Evolutionary conservation across 352 stramenopile genomes (phyloP).

Genomic region (Pilasporangium apinafurcum): DNA sequence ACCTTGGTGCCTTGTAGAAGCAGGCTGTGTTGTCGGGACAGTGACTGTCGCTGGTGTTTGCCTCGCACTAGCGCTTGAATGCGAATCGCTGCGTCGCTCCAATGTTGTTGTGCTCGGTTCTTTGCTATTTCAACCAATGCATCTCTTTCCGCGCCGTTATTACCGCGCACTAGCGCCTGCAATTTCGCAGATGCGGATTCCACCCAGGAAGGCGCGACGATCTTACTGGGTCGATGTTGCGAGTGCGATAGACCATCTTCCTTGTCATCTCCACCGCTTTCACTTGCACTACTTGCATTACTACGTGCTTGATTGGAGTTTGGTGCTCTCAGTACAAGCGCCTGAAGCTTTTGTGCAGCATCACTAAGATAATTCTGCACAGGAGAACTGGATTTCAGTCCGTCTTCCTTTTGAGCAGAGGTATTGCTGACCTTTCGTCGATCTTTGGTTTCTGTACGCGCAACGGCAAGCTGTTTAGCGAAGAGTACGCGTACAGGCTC

Average conservation of each 20-base stretch:
- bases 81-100: slow-evolving; percentile 42
- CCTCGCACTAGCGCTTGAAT: slow-evolving; percentile 71
- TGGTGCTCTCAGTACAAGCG: slow-evolving; percentile 14
- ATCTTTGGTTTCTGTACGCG: not conserved
- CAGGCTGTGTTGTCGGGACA: slow-evolving; percentile 48
- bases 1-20: slow-evolving; percentile 72
- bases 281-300: slow-evolving; percentile 10
- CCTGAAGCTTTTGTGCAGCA: slow-evolving; percentile 28
- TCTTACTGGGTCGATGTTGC: slow-evolving; percentile 6
- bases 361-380: slow-evolving; percentile 19
- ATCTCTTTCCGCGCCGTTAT: no score
- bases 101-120: no score
- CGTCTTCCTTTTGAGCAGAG: slow-evolving; percentile 1
- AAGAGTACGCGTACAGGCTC: slow-evolving; percentile 41
- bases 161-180: slow-evolving; percentile 27
- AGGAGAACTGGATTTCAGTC: not conserved
- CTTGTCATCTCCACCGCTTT: no score
- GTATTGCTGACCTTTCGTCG: not conserved
- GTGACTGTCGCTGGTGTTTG: slow-evolving; percentile 35
- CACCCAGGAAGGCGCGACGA: slow-evolving; percentile 3
- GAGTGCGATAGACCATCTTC: no score
- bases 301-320: slow-evolving; percentile 4
- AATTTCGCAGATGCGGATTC: slow-evolving; percentile 18
- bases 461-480: slow-evolving; percentile 12
- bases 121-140: no score